phyloP scores from a whole-genome alignment of 176 grass and related monocot species.

The Leersia perrieri region DNA sequence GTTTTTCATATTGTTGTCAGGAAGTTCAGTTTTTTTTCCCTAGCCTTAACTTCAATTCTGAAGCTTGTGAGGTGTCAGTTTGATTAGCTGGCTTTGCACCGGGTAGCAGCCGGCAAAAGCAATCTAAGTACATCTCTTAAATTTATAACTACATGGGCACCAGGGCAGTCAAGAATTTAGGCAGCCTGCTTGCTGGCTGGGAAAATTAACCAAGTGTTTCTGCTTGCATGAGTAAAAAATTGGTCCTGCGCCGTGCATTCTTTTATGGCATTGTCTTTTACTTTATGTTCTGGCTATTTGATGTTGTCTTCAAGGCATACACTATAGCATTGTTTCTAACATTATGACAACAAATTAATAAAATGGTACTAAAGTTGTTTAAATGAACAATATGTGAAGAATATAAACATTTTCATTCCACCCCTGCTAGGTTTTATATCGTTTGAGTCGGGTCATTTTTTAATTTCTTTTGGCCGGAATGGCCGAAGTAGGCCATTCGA shows the following conservation, averaged over 20 bases:
- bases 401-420: neutral
- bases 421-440: no score
- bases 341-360: neutral
- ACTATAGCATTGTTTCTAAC: neutral
- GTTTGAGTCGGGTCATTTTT: no score
- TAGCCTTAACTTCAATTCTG: neutral
- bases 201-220: neutral
- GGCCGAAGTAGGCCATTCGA: no score
- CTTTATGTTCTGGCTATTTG: neutral
- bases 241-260: neutral
- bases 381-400: neutral
- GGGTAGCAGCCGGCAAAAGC: slow-evolving; percentile 23
- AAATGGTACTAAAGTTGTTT: neutral
- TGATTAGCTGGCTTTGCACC: slow-evolving; percentile 23
- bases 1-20: neutral
- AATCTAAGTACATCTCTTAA: slow-evolving; percentile 21
- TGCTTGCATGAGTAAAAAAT: neutral
- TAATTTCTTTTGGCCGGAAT: no score
- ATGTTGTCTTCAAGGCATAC: neutral
- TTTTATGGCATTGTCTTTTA: neutral
- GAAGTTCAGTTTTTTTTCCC: no score
- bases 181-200: neutral
- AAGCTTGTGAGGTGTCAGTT: neutral
- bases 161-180: slow-evolving; percentile 19
- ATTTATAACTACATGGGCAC: slow-evolving; percentile 2